These are phyloP conservation scores for Laetiporus sulphureus DNA, from an alignment of 1,284 basidiomycete species.

Conservation along the genomic window DNA sequence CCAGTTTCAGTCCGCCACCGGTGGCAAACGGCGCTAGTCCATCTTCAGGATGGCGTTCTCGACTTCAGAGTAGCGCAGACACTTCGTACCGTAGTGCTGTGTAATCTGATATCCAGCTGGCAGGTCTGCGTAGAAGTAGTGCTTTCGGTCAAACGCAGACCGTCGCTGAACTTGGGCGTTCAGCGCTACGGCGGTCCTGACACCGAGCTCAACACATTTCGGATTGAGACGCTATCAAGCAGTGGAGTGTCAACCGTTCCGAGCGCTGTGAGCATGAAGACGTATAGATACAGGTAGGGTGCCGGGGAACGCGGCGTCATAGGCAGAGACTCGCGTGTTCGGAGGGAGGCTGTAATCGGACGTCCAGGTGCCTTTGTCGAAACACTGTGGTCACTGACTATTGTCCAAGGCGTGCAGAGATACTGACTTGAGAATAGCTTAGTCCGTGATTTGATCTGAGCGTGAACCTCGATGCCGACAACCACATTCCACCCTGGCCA, in stretches of 20 bases:
- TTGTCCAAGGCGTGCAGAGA: not conserved
- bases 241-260: constrained; percentile 1
- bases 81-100: constrained; percentile 80
- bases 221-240: constrained; percentile 62
- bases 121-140: constrained; percentile 97
- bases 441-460: constrained; percentile 80
- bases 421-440: constrained; percentile 88
- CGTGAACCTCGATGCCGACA: constrained; percentile 94
- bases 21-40: constrained; percentile 71
- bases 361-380: constrained; percentile 29
- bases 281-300: constrained; percentile 71
- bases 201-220: constrained; percentile 75
- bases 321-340: constrained; percentile 76
- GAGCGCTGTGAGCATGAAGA: not conserved
- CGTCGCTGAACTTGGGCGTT: constrained; percentile 61
- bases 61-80: not conserved
- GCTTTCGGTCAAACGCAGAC: constrained; percentile 94
- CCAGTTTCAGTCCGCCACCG: constrained; percentile 56
- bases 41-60: no score
- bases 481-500: constrained; percentile 79
- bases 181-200: constrained; percentile 81
- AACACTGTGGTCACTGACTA: not conserved
- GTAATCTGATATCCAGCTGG: constrained; percentile 97
- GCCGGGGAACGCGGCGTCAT: constrained; percentile 92
- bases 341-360: constrained; percentile 46